Base-by-base conservation (phyloP, 352 stramenopile genomes). In the Pythium rhizo-oryzae region DNA sequence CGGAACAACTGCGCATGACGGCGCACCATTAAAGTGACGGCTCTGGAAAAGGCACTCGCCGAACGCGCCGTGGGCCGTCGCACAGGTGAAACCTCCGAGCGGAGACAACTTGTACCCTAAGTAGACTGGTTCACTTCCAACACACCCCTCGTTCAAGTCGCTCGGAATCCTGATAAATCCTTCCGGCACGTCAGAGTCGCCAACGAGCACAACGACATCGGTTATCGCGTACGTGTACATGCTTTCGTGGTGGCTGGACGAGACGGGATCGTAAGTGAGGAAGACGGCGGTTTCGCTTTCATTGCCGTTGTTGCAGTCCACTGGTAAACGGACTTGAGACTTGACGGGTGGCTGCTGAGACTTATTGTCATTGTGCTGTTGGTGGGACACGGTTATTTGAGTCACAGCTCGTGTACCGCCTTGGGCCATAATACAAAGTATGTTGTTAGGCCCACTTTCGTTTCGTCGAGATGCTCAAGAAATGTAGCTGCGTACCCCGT, bases 1-100 rank as follows among this genome's bases (percentile, higher is more conserved):
- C 0, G 65, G 51, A 30, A 67, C 33, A 37, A 55, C 53, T 4
- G 52, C 61, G 43, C 72, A n/a, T n/a, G n/a, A n/a, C n/a, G n/a
- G 21, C 24, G 13, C 16, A 18, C 11, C 19, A 12, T 4, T 24
- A 12, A 43, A 61, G 65, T 87, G 80, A 39, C 81, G 82, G 41
- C 69, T 63, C 0, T 71, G 67, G 69, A 95, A 95, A 28, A 95
- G 65, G 35, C 87, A 95, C 46, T 88, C 81, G 9, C 83, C 84
- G 65, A 91, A 87, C 1, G 80, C 73, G 35, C 84, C 88, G 46
- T 92, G 80, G 23, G 70, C 57, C 12, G 65, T 72, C 56, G 84
- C 37, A 57, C 87, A 95, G 47, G 76, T 67, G 69, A 93, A 93
- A 1, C 78, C 81, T 18, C 77, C 83, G 12, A 93, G 54, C 30